These are phyloP conservation scores for Phytophthora tubulina DNA, from an alignment of 352 stramenopile species.

Conservation along the genomic window DNA sequence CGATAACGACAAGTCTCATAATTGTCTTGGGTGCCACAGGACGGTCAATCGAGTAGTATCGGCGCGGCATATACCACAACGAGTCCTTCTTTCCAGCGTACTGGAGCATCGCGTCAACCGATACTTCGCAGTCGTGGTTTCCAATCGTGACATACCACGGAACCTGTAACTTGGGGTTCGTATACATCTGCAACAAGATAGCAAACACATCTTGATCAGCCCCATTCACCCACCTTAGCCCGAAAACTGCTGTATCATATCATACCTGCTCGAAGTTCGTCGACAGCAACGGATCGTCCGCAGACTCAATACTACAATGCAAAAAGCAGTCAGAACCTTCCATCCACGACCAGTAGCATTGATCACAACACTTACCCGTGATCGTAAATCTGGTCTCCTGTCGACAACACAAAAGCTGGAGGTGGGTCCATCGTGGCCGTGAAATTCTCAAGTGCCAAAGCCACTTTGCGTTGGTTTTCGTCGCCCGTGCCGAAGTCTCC, in stretches of 20 bases:
- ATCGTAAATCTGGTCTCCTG: constrained; percentile 89
- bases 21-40: constrained; percentile 85
- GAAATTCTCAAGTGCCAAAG: constrained; percentile 68
- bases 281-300: constrained; percentile 65
- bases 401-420: constrained; percentile 83
- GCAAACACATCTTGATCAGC: constrained; percentile 2
- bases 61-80: constrained; percentile 81
- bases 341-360: background rate
- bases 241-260: background rate
- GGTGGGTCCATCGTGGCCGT: constrained; percentile 61
- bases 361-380: constrained; percentile 59
- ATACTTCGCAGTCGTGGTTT: constrained; percentile 91
- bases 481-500: constrained; percentile 87
- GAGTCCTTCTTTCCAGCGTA: constrained; percentile 77
- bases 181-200: constrained; percentile 71
- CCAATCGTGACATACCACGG: constrained; percentile 91
- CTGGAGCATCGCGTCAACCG: constrained; percentile 80
- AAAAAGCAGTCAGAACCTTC: constrained; percentile 6
- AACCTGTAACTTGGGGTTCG: constrained; percentile 63
- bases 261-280: constrained; percentile 81
- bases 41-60: constrained; percentile 85
- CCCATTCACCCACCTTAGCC: background rate
- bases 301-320: constrained; percentile 51
- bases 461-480: constrained; percentile 66
- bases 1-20: constrained; percentile 80